Conservation (phyloP, 2,329 filamentous ascomycete genomes). For the Aspergillus pseudotamarii region DNA sequence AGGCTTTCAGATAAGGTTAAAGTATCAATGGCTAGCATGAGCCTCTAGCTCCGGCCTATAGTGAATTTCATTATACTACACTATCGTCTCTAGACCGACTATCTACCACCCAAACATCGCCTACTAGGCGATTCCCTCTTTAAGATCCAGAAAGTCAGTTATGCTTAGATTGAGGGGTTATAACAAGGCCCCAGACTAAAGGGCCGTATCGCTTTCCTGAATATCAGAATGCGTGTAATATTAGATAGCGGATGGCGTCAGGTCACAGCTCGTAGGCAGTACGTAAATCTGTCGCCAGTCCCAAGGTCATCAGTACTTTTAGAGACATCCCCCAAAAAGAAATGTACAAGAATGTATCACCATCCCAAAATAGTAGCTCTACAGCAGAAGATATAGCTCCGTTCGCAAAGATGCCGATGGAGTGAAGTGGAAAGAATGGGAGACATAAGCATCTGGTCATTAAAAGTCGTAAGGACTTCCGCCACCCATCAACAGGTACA, state of each 20-base stretch:
- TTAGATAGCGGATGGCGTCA: not conserved
- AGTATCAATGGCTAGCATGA: not conserved
- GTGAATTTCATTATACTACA: not conserved
- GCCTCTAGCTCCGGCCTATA: not conserved
- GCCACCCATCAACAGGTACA: slow-evolving; percentile 19
- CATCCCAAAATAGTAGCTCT: slow-evolving; percentile 2
- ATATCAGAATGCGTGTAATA: not conserved
- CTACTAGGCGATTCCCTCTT: not conserved
- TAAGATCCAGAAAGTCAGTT: not conserved
- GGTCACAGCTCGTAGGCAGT: not conserved
- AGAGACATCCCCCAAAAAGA: slow-evolving; percentile 1
- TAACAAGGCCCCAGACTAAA: not conserved
- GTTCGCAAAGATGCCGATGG: not conserved
- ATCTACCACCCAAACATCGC: not conserved
- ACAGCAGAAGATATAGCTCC: slow-evolving; percentile 4
- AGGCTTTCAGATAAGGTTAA: not conserved
- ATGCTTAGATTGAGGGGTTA: not conserved
- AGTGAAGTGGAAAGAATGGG: slow-evolving; percentile 9
- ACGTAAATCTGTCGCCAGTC: not conserved
- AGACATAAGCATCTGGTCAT: slow-evolving; percentile 30
- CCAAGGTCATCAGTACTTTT: slow-evolving; percentile 4
- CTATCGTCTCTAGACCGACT: not conserved
- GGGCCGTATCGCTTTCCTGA: not conserved
- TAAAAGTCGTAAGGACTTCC: slow-evolving; percentile 35
- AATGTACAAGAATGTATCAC: slow-evolving; percentile 6